These are phyloP conservation scores for Acer negundo DNA, from an alignment of 345 rosid species.

Conservation along the genomic window DNA sequence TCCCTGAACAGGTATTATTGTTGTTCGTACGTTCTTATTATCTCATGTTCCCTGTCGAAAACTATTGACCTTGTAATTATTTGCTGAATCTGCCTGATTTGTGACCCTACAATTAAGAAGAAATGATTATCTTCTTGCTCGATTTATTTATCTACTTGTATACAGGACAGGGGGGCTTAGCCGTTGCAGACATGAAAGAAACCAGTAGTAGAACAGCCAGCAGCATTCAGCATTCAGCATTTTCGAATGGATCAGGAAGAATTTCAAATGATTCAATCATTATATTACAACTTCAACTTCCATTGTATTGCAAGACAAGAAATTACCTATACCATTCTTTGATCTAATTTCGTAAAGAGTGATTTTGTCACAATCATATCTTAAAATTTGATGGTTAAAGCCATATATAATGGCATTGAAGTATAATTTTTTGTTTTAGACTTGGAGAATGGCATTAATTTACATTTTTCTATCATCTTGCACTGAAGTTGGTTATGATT, in stretches of 20 bases:
- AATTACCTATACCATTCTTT: not conserved
- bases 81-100: too few species aligned
- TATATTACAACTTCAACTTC: not conserved
- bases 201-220: not conserved
- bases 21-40: too few species aligned
- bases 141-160: constrained; percentile 11
- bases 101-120: too few species aligned
- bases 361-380: not conserved
- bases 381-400: not conserved
- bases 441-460: not conserved
- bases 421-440: not conserved
- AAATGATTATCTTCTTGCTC: not conserved
- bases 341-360: not conserved
- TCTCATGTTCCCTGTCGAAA: too few species aligned
- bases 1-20: too few species aligned
- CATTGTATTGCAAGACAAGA: not conserved
- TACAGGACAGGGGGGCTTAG: constrained; percentile 31
- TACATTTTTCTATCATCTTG: not conserved
- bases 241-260: not conserved
- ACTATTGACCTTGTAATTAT: too few species aligned
- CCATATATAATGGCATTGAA: not conserved
- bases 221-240: constrained; percentile 2
- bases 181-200: constrained; percentile 15
- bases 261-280: not conserved
- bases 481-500: not conserved